Base-by-base conservation (phyloP, 805 yeast genomes). In the Nakazawaea sp. region DNA sequence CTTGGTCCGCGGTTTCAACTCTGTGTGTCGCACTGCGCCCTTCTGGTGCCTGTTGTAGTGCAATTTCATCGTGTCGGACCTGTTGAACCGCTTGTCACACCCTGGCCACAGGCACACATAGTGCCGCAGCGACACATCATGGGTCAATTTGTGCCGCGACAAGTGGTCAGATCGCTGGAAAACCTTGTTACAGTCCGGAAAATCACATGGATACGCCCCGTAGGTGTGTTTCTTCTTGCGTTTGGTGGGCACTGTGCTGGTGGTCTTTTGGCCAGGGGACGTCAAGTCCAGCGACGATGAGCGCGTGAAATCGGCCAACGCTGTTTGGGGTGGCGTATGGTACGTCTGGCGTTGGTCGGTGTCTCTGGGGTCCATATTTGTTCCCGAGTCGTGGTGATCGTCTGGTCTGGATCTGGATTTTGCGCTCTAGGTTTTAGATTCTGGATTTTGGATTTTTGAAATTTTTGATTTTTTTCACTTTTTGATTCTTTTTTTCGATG, bases 121-220 rank as follows among this genome's bases (percentile, higher is more conserved):
- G 11, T 68, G 68, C 31, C 64, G 68, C 32, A 60, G 33, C 3
- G 57, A 45, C 4, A 61, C 59, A 36, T 58, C 51, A 43, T 77
- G 84, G 49, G 72, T 75, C 24, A 68, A 56, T 46, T 67, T 66
- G 46, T 77, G 84, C 29, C 83, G 56, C 2, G 75, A 60, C 9
- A 77, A 52, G 51, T 77, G 83, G 49, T 77, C 84, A 2, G 76
- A 68, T 31, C 83, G 51, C 12, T 73, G 62, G 45, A 77, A 77
- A 3, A 66, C 58, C 49, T 75, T 76, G 16, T 59, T 62, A 48
- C 84, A 77, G 18, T 61, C 62, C 11, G 56, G 57, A 41, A 51
- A 48, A 24, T 63, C 64, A 47, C 76, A 72, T 16, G 47, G 45
- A 38, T 40, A 40, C 4, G 21, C 34, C 8, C 41, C 41, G 11